Evolutionary conservation across 176 grass and related monocot species (phyloP), one percentile per base, ranked within the genome.

Genomic region (Oryza meyeriana): DNA sequence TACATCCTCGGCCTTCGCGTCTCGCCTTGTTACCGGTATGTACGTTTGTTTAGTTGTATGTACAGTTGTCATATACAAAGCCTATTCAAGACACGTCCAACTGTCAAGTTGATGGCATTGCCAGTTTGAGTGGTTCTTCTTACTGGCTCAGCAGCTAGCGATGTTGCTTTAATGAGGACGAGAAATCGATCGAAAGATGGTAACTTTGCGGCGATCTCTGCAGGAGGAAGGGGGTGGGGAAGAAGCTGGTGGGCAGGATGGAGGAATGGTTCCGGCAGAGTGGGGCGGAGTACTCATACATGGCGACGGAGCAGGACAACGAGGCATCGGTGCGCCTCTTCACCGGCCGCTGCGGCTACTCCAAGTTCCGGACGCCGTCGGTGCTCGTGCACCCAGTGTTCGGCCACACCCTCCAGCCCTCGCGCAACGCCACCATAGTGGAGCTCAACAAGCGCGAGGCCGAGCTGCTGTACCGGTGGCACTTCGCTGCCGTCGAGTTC

Each of bases 1-100:
- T 97, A 97, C 75, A 66, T 97, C 39, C 89, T 97, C 69, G 94
- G 94, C 85, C 94, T 97, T 72, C 89, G 94, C 61, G 94, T 97
- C 72, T 92, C 92, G 14, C 94, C 89, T 35, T 32, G 40, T 16
- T 88, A 94, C 71, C 83, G 94, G 94, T 97, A 89, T 18, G 73
- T 85, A 33, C 32, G 12, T 14, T 5, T 13, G 29, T 26, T 27
- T 35, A 47, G 13, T 47, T 47, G 44, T 47, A 36, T 24, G 55
- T 59, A 25, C 55, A 59, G 22, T 59, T 59, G 55, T 59, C 22
- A 25, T 24, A 59, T 25, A 25, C 55, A 59, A 59, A 59, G 55
- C 22, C 22, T 16, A 36, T 13, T 62, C 63, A 68, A 18, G 61
- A 59, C 57, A 63, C 69, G 68, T 79, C 69, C 42, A 64, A 4